Evolutionary conservation across 805 yeast genomes (phyloP).

Genomic region (Hanseniaspora singularis): DNA sequence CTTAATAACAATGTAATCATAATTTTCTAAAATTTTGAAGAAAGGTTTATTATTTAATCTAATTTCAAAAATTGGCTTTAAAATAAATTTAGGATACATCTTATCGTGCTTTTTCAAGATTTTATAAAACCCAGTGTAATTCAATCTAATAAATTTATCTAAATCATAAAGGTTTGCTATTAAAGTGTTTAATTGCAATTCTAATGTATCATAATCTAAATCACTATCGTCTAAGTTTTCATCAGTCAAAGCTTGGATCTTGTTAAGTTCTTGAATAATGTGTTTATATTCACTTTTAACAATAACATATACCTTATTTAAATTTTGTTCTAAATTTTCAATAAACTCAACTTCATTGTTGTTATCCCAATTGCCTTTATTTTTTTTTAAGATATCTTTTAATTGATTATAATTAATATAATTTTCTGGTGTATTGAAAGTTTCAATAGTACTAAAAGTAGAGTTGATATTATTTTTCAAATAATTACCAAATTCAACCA

Average conservation of each 20-base stretch:
- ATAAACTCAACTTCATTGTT: constrained; percentile 74
- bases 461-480: constrained; percentile 8
- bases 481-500: constrained; percentile 73
- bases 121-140: constrained; percentile 94
- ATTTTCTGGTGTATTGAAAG: constrained; percentile 73
- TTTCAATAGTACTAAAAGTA: constrained; percentile 54
- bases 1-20: constrained; percentile 78
- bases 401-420: constrained; percentile 80
- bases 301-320: constrained; percentile 87
- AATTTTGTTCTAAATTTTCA: constrained; percentile 59
- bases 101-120: constrained; percentile 95
- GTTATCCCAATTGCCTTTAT: constrained; percentile 56
- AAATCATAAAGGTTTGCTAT: constrained; percentile 96
- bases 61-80: constrained; percentile 87
- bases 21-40: constrained; percentile 67
- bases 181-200: constrained; percentile 68
- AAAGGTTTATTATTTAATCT: constrained; percentile 89
- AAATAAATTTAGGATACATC: constrained; percentile 52
- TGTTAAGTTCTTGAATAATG: constrained; percentile 56
- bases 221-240: constrained; percentile 41
- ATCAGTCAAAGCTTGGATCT: constrained; percentile 46
- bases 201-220: constrained; percentile 60
- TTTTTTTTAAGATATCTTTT: constrained; percentile 49
- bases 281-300: constrained; percentile 81
- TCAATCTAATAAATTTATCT: constrained; percentile 83